phyloP scores from a whole-genome alignment of 2,329 filamentous ascomycete species.

The Alternaria solani region DNA sequence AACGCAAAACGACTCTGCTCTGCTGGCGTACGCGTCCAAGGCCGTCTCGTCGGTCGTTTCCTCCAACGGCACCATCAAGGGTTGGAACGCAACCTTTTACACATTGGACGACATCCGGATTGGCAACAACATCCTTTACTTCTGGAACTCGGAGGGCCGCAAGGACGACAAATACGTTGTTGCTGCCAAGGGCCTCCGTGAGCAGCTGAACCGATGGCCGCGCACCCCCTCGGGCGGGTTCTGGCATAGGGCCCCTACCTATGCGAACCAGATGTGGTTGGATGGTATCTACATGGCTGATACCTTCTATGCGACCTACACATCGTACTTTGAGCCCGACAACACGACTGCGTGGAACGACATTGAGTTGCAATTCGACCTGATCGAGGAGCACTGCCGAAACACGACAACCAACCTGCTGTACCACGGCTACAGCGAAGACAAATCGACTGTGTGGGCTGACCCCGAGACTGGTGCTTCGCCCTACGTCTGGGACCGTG shows the following conservation, averaged over 20 bases:
- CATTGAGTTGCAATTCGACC: conserved; percentile 47
- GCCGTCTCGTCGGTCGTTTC: conserved; percentile 60
- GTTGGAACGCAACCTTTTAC: conserved; percentile 59
- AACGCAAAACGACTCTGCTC: conserved; percentile 53
- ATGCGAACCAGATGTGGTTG: conserved; percentile 66
- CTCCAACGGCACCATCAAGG: conserved; percentile 57
- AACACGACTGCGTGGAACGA: conserved; percentile 57
- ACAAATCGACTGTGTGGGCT: conserved; percentile 47
- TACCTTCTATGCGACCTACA: conserved; percentile 52
- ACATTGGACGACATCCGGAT: conserved; percentile 61
- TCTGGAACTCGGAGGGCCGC: conserved; percentile 53
- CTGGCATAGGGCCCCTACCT: conserved; percentile 61
- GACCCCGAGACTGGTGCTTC: conserved; percentile 46
- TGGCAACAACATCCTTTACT: conserved; percentile 62
- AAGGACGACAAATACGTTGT: conserved; percentile 58
- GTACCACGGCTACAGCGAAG: conserved; percentile 48
- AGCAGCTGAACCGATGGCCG: conserved; percentile 59
- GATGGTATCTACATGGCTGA: conserved; percentile 60
- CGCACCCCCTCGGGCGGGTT: conserved; percentile 62
- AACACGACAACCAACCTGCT: conserved; percentile 46
- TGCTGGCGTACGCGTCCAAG: conserved; percentile 56
- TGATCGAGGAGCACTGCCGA: conserved; percentile 47
- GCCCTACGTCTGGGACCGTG: conserved; percentile 50
- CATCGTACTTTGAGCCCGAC: conserved; percentile 47
- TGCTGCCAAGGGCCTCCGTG: conserved; percentile 58